Evolutionary conservation across 2,329 filamentous ascomycete genomes (phyloP), one percentile per base, ranked within the genome.

Genomic region (Scortechinia acanthostroma): DNA sequence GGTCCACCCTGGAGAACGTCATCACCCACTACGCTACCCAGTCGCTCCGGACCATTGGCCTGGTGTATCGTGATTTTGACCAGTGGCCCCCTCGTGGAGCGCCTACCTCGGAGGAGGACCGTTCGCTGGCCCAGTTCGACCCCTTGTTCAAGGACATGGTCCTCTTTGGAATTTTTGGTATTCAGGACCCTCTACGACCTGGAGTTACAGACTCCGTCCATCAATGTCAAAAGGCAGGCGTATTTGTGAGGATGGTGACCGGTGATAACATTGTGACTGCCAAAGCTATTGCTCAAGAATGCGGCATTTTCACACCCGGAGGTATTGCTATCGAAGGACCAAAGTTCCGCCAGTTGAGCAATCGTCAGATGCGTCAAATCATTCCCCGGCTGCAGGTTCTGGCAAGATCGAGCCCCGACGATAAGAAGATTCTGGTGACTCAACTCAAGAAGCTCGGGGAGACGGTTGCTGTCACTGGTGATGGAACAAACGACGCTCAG

Each of bases 371-470:
- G 65, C 65, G 75, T 44, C 64, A 67, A 2, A 62, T 78, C 19
- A 76, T 83, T 33, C 78, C 77, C 4, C 74, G 80, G 42, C 69
- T 87, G 2, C 81, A 83, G 52, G 80, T 87, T 16, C 70, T 87
- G 40, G 83, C 83, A 21, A 73, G 82, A 43, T 85, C 82, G 0
- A 84, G 79, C 37, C 83, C 83, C 0, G 80, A 86, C 50, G 83
- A 87, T 51, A 87, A 87, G 61, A 68, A 78, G 14, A 74, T 76
- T 28, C 69, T 87, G 23, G 82, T 86, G 22, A 77, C 74, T 53
- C 69, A 76, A 33, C 66, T 87, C 1, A 80, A 82, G 53, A 73
- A 77, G 43, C 72, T 85, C 48, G 81, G 80, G 19, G 77, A 83
- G 57, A 82, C 76, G 3, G 80, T 84, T 21, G 80, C 80, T 28